Conservation (phyloP, 2,329 filamentous ascomycete genomes). For the Paraphoma chrysanthemicola region DNA sequence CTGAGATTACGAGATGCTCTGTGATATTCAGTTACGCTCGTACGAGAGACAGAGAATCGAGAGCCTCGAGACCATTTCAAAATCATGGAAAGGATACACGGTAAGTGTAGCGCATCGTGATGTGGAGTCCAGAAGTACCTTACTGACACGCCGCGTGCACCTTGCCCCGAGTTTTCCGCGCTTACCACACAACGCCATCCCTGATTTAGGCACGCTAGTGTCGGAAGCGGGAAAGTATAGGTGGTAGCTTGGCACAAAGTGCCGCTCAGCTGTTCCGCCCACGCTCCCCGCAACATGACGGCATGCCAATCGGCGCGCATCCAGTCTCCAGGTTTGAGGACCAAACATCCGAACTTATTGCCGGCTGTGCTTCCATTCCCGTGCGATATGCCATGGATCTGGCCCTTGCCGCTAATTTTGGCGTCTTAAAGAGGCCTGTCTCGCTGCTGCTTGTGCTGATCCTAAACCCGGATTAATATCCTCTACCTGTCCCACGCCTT, state of each 20-base stretch:
- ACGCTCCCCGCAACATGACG: slow-evolving; percentile 35
- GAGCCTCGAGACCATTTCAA: background rate
- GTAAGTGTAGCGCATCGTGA: background rate
- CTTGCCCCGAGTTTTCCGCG: slow-evolving; percentile 1
- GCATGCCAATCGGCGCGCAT: slow-evolving; percentile 22
- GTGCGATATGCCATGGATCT: slow-evolving; percentile 31
- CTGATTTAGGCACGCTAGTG: background rate
- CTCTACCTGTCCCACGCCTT: slow-evolving; percentile 8
- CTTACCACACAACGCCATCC: background rate
- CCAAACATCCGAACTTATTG: slow-evolving; percentile 31
- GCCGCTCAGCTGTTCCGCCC: slow-evolving; percentile 33
- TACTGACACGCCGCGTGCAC: background rate
- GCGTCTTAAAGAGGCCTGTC: slow-evolving; percentile 15
- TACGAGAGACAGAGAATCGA: background rate
- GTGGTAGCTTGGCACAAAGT: slow-evolving; percentile 22
- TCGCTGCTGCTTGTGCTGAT: slow-evolving; percentile 3
- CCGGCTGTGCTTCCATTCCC: slow-evolving; percentile 28
- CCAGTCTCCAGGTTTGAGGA: slow-evolving; percentile 14
- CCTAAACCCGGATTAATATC: slow-evolving; percentile 19
- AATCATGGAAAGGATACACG: slow-evolving; percentile 2
- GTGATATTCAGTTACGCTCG: background rate
- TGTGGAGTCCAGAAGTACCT: background rate
- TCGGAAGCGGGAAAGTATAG: background rate
- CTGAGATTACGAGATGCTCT: too few species aligned
- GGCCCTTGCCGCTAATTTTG: slow-evolving; percentile 20